Conservation (phyloP, 192 early-diverging fungal genomes). For the Coemansia sp. region DNA sequence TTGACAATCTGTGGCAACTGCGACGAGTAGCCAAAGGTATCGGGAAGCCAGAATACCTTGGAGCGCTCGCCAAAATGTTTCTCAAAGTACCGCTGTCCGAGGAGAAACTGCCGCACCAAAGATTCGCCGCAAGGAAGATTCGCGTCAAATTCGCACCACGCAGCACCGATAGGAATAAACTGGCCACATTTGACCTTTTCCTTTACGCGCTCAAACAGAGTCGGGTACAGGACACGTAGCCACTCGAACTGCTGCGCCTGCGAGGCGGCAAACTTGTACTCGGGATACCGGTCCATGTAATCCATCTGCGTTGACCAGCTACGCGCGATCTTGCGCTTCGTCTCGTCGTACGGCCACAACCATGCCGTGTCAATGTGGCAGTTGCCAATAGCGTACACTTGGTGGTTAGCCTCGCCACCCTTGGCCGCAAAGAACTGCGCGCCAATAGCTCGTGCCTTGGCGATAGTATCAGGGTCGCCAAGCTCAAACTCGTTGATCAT, state of each 20-base stretch:
- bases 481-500: slow-evolving; percentile 74
- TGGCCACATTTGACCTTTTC: slow-evolving; percentile 69
- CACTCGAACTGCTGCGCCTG: slow-evolving; percentile 98
- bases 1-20: slow-evolving; percentile 92
- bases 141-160: slow-evolving; percentile 99
- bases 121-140: slow-evolving; percentile 98
- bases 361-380: slow-evolving; percentile 94
- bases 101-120: slow-evolving; percentile 90
- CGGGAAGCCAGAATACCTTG: slow-evolving; percentile 93
- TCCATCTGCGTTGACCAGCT: slow-evolving; percentile 82
- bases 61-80: slow-evolving; percentile 71
- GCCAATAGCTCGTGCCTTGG: slow-evolving; percentile 51
- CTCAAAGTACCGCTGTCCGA: slow-evolving; percentile 89
- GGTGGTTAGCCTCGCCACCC: slow-evolving; percentile 65
- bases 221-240: slow-evolving; percentile 82
- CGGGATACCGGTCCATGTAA: slow-evolving; percentile 85
- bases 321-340: slow-evolving; percentile 89
- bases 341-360: slow-evolving; percentile 98
- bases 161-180: slow-evolving; percentile 94
- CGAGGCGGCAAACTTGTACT: slow-evolving; percentile 90
- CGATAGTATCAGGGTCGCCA: slow-evolving; percentile 42
- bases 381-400: slow-evolving; percentile 88
- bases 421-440: slow-evolving; percentile 69
- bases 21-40: slow-evolving; percentile 91
- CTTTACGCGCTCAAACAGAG: slow-evolving; percentile 77